A percentile compares a stretch with the other conserved stretches of the same genome.
Conservation (phyloP, 2,329 filamentous ascomycete species). For the Trichophyton mentagrophytes region DNA sequence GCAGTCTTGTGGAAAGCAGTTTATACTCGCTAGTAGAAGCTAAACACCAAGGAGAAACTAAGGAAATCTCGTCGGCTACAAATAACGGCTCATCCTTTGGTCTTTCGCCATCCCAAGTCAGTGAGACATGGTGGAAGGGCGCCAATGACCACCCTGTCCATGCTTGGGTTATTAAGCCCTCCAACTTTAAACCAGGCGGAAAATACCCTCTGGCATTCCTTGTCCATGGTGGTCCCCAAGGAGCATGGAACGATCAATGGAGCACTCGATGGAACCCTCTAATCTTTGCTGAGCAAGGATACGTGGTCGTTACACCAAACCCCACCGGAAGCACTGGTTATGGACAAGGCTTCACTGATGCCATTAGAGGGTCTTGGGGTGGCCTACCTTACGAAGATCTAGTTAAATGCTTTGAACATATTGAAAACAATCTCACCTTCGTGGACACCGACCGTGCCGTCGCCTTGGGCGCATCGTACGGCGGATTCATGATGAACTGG, state of each 20-base stretch:
- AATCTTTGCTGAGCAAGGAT: conserved; percentile 49
- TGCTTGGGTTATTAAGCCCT: conserved; percentile 37
- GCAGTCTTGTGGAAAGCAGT: conserved; percentile 34
- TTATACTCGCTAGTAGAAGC: conserved; percentile 32
- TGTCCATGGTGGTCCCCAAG: conserved; percentile 42
- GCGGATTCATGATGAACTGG: conserved; percentile 51
- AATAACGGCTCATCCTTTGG: conserved; percentile 29
- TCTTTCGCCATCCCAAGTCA: conserved; percentile 30
- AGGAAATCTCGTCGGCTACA: conserved; percentile 28
- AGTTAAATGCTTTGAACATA: conserved; percentile 40
- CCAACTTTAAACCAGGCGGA: conserved; percentile 32
- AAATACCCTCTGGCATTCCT: conserved; percentile 44
- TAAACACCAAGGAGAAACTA: conserved; percentile 18
- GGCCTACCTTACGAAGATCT: conserved; percentile 45
- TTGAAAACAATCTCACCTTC: conserved; percentile 39
- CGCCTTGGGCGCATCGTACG: conserved; percentile 42
- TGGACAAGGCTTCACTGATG: conserved; percentile 42
- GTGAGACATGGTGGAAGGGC: conserved; percentile 36
- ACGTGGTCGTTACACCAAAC: conserved; percentile 48
- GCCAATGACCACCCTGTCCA: conserved; percentile 33
- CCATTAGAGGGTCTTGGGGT: conserved; percentile 42
- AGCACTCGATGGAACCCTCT: conserved; percentile 42
- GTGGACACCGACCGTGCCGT: conserved; percentile 43
- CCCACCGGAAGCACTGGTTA: conserved; percentile 47
- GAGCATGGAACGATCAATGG: conserved; percentile 44